These are phyloP conservation scores for Celoporthe dispersa DNA, from an alignment of 2,329 filamentous ascomycete genomes.

Conservation along the genomic window DNA sequence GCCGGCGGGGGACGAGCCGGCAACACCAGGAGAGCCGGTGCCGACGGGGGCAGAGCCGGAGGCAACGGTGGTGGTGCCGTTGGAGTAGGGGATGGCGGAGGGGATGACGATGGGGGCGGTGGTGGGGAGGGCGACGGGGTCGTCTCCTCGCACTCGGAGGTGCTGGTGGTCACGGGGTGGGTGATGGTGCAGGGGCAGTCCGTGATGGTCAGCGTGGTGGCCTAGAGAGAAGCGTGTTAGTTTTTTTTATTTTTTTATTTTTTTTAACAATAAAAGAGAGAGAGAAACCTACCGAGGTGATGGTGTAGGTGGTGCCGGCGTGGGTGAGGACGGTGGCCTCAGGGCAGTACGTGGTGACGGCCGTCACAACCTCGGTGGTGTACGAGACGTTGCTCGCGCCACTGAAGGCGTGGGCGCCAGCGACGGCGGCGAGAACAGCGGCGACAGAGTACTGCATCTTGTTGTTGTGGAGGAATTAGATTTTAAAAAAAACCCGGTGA, in stretches of 20 bases:
- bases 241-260: not conserved
- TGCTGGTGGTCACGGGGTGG: conserved; percentile 60
- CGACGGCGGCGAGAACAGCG: conserved; percentile 56
- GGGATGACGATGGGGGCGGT: conserved; percentile 11
- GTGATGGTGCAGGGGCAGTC: conserved; percentile 73
- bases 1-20: conserved; percentile 27
- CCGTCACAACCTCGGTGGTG: conserved; percentile 69
- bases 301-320: conserved; percentile 69
- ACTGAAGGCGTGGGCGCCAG: conserved; percentile 46
- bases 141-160: conserved; percentile 61
- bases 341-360: conserved; percentile 75
- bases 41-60: conserved; percentile 34
- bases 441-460: conserved; percentile 69
- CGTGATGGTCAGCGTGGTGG: conserved; percentile 72
- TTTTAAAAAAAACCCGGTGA: conserved; percentile 35
- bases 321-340: conserved; percentile 66
- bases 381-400: conserved; percentile 52
- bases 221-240: conserved; percentile 43
- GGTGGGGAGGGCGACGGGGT: conserved; percentile 53
- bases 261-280: too few species aligned
- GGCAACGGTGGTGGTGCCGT: conserved; percentile 44
- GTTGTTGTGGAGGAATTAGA: conserved; percentile 47
- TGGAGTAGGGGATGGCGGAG: conserved; percentile 40
- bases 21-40: not conserved
- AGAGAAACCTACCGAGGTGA: conserved; percentile 59